These are phyloP conservation scores for Melampsora americana DNA, from an alignment of 1,284 basidiomycete species.

Conservation along the genomic window DNA sequence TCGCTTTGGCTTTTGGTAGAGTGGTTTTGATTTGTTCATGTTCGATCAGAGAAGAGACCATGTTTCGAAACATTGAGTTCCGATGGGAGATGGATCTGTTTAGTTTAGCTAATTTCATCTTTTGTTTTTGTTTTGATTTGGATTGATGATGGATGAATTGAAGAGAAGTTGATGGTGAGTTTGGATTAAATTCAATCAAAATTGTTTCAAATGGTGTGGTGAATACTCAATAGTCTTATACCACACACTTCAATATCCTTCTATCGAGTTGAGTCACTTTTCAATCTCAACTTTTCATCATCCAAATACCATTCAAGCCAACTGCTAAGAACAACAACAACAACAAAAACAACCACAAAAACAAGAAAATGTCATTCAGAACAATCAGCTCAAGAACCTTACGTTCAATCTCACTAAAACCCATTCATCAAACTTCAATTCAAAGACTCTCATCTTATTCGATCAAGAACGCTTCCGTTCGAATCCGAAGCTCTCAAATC, in stretches of 20 bases:
- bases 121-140: not conserved
- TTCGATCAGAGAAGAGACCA: constrained; percentile 89
- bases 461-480: not conserved
- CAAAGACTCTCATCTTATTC: constrained; percentile 27
- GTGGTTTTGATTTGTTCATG: constrained; percentile 97
- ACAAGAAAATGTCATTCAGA: not conserved
- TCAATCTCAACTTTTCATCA: too few species aligned
- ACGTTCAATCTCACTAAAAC: not conserved
- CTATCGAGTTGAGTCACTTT: too few species aligned
- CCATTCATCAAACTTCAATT: not conserved
- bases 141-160: not conserved
- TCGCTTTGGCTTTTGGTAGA: constrained; percentile 88
- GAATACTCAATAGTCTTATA: too few species aligned
- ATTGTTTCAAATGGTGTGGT: too few species aligned
- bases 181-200: too few species aligned
- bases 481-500: constrained; percentile 52
- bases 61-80: constrained; percentile 62
- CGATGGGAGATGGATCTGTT: constrained; percentile 48
- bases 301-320: too few species aligned
- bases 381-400: not conserved
- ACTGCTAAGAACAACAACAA: too few species aligned
- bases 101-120: constrained; percentile 37
- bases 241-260: too few species aligned
- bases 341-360: too few species aligned
- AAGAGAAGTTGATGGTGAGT: not conserved